Conservation (phyloP, 2,329 filamentous ascomycete genomes). For the Hypoxylon sp. region DNA sequence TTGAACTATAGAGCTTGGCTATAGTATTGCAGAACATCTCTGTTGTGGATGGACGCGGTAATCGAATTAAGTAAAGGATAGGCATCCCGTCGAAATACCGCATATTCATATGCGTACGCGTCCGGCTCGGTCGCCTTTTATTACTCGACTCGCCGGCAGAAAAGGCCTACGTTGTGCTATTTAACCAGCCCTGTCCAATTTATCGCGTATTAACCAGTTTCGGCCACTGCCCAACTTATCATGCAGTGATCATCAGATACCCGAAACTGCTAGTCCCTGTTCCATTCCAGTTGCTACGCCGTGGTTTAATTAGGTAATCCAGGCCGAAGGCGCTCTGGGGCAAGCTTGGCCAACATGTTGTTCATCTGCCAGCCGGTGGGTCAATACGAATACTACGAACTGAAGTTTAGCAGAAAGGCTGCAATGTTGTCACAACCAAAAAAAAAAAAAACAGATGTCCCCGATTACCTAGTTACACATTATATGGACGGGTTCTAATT, state of each 20-base stretch:
- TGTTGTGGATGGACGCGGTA: neutral
- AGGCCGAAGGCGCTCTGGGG: too few species aligned
- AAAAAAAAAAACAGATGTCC: slow-evolving; percentile 32
- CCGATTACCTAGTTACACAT: slow-evolving; percentile 12
- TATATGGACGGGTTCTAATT: slow-evolving; percentile 17
- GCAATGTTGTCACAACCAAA: slow-evolving; percentile 24
- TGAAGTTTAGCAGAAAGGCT: neutral
- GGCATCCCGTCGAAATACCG: slow-evolving; percentile 10
- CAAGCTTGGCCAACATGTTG: slow-evolving; percentile 4
- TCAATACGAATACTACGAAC: slow-evolving; percentile 15
- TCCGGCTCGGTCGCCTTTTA: slow-evolving; percentile 32
- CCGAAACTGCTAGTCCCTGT: slow-evolving; percentile 24
- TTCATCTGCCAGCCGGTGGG: slow-evolving; percentile 17
- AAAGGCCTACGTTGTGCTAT: slow-evolving; percentile 34
- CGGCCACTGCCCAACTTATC: slow-evolving; percentile 28
- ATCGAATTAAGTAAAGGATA: neutral
- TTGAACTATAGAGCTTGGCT: neutral
- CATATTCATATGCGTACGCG: slow-evolving; percentile 17
- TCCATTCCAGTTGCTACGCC: slow-evolving; percentile 23
- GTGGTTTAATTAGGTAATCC: slow-evolving; percentile 28
- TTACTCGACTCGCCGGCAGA: slow-evolving; percentile 41
- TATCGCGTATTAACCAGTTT: slow-evolving; percentile 35
- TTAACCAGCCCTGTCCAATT: slow-evolving; percentile 43
- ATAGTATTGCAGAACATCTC: neutral
- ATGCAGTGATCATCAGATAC: slow-evolving; percentile 35